Evolutionary conservation across 2,329 filamentous ascomycete genomes (phyloP).

Genomic region (Claviceps maximensis): DNA sequence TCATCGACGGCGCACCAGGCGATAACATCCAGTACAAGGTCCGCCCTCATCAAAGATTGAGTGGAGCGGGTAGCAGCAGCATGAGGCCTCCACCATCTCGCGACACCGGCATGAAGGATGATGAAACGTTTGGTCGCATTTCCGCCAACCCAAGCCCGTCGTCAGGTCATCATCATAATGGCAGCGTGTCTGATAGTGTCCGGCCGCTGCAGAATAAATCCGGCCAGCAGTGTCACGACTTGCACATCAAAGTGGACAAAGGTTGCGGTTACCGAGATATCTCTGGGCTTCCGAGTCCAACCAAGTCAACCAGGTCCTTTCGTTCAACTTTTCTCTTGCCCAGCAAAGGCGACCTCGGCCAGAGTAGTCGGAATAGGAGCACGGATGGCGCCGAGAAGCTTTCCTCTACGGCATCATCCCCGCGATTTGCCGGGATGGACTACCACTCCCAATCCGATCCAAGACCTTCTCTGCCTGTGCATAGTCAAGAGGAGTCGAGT

Average conservation of each 20-base stretch:
- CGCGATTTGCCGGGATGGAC: conserved; percentile 43
- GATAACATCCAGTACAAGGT: conserved; percentile 39
- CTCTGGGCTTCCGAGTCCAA: conserved; percentile 41
- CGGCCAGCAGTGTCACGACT: conserved; percentile 20
- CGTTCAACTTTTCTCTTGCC: conserved; percentile 60
- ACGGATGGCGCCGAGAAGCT: conserved; percentile 66
- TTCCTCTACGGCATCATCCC: conserved; percentile 68
- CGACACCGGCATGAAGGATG: conserved; percentile 70
- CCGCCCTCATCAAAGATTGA: conserved; percentile 15
- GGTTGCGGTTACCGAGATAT: conserved; percentile 43
- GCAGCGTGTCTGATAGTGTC: conserved; percentile 64
- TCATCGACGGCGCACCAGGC: conserved; percentile 35
- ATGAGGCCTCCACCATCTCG: conserved; percentile 55
- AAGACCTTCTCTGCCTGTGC: conserved; percentile 9
- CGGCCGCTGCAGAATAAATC: conserved; percentile 52
- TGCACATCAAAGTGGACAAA: conserved; percentile 47
- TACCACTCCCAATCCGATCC: conserved; percentile 19
- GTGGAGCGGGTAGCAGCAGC: conserved; percentile 22
- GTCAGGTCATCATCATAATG: conserved; percentile 37
- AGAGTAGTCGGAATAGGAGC: conserved; percentile 38
- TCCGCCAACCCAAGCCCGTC: conserved; percentile 66
- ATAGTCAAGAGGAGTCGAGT: conserved; percentile 13
- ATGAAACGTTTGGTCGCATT: conserved; percentile 53
- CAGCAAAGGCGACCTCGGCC: conserved; percentile 36
- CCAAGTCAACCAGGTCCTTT: conserved; percentile 64